Conservation (phyloP, 2,329 filamentous ascomycete genomes). For the Trichophyton benhamiae region DNA sequence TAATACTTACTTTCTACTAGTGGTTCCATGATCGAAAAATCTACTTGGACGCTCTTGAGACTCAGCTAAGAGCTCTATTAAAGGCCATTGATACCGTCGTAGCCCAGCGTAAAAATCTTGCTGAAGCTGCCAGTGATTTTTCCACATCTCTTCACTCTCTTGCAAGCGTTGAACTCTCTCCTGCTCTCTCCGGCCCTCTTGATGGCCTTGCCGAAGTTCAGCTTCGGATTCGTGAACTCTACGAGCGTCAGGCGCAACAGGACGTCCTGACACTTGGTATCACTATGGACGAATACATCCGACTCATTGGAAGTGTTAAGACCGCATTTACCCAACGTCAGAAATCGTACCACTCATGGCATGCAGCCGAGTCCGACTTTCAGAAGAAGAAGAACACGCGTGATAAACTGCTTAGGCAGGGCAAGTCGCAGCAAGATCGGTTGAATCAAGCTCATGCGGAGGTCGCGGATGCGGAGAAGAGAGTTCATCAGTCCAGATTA, state of each 20-base stretch:
- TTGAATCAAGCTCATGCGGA: slow-evolving; percentile 86
- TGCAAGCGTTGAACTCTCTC: slow-evolving; percentile 83
- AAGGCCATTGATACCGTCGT: slow-evolving; percentile 94
- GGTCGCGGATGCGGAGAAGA: slow-evolving; percentile 86
- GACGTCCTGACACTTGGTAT: slow-evolving; percentile 93
- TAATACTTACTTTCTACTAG: slow-evolving; percentile 30
- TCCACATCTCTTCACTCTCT: slow-evolving; percentile 85
- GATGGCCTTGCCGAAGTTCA: slow-evolving; percentile 89
- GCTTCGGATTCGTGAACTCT: slow-evolving; percentile 84
- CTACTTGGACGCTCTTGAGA: slow-evolving; percentile 88
- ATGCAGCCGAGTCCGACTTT: slow-evolving; percentile 75
- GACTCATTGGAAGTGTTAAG: slow-evolving; percentile 89
- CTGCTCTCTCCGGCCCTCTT: slow-evolving; percentile 72
- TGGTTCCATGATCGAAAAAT: slow-evolving; percentile 97
- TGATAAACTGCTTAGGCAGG: slow-evolving; percentile 89
- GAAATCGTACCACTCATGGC: slow-evolving; percentile 92
- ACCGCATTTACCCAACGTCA: slow-evolving; percentile 84
- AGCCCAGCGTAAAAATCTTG: slow-evolving; percentile 78
- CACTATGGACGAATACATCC: slow-evolving; percentile 96
- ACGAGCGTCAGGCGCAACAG: slow-evolving; percentile 92
- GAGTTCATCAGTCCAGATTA: slow-evolving; percentile 76
- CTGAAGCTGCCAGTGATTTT: slow-evolving; percentile 87
- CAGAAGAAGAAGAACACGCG: slow-evolving; percentile 79
- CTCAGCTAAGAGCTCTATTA: slow-evolving; percentile 74
- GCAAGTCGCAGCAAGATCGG: slow-evolving; percentile 89